phyloP scores from a whole-genome alignment of 2,329 filamentous ascomycete genomes.

The Sclerotinia borealis region DNA sequence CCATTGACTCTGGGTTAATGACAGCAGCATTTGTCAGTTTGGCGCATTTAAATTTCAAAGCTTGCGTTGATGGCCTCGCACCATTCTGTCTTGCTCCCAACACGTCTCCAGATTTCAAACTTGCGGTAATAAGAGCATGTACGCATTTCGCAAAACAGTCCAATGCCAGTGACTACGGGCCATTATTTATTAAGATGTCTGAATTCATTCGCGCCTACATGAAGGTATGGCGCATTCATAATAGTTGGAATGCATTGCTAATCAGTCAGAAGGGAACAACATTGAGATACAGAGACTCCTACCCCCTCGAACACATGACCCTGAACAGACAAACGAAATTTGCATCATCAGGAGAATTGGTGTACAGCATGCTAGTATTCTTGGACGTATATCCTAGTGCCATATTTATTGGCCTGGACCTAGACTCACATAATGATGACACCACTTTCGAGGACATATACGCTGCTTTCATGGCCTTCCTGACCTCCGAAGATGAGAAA shows the following conservation, averaged over 20 bases:
- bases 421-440: constrained; percentile 33
- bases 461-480: constrained; percentile 27
- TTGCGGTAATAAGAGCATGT: constrained; percentile 56
- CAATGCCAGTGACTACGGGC: constrained; percentile 44
- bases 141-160: constrained; percentile 53
- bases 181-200: constrained; percentile 49
- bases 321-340: constrained; percentile 38
- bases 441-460: constrained; percentile 31
- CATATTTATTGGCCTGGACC: constrained; percentile 40
- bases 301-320: constrained; percentile 35
- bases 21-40: constrained; percentile 62
- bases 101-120: constrained; percentile 54
- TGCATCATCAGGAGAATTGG: constrained; percentile 38
- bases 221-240: constrained; percentile 39
- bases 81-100: constrained; percentile 51
- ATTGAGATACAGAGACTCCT: constrained; percentile 25
- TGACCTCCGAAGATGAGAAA: constrained; percentile 31
- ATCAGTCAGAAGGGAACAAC: constrained; percentile 19
- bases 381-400: constrained; percentile 48
- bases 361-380: constrained; percentile 51
- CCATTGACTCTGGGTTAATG: constrained; percentile 58
- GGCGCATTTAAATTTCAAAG: constrained; percentile 54
- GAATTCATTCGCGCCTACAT: constrained; percentile 52
- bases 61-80: constrained; percentile 50
- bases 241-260: constrained; percentile 13